These are phyloP conservation scores for Candida orba DNA, from an alignment of 805 yeast species.

Conservation along the genomic window DNA sequence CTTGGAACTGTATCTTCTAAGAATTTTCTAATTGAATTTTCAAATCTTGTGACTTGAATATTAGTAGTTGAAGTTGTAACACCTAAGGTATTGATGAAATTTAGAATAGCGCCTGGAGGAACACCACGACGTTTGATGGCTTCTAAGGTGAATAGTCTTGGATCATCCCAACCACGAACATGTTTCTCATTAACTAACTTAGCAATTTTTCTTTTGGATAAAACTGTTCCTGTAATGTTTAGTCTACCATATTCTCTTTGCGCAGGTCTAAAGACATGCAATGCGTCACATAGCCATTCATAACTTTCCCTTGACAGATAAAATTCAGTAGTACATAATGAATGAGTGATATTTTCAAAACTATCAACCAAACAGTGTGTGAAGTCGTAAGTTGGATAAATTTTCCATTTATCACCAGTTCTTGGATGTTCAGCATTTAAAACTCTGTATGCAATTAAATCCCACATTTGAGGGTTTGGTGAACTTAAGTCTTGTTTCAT, in stretches of 20 bases:
- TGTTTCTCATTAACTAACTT: constrained; percentile 72
- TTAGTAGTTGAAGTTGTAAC: constrained; percentile 91
- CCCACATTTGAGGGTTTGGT: constrained; percentile 99
- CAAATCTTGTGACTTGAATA: constrained; percentile 86
- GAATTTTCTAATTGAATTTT: constrained; percentile 78
- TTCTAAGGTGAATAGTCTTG: constrained; percentile 90
- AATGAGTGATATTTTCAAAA: constrained; percentile 91
- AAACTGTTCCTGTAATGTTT: constrained; percentile 86
- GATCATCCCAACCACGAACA: constrained; percentile 98
- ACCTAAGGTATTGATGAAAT: constrained; percentile 91
- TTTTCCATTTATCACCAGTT: constrained; percentile 96
- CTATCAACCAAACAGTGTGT: constrained; percentile 99
- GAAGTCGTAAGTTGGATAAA: constrained; percentile 97
- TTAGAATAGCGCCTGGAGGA: constrained; percentile 95
- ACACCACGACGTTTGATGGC: constrained; percentile 95
- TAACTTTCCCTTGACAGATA: constrained; percentile 87
- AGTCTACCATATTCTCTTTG: constrained; percentile 98
- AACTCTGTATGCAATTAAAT: constrained; percentile 93
- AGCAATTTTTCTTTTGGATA: constrained; percentile 94
- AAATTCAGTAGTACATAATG: constrained; percentile 95
- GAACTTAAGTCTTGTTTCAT: constrained; percentile 91
- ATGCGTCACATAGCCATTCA: constrained; percentile 96
- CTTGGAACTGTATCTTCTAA: constrained; percentile 91
- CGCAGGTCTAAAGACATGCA: constrained; percentile 94
- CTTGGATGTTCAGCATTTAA: constrained; percentile 89